phyloP scores from a whole-genome alignment of 2,329 filamentous ascomycete genomes.

The Geosmithia putterillii region DNA sequence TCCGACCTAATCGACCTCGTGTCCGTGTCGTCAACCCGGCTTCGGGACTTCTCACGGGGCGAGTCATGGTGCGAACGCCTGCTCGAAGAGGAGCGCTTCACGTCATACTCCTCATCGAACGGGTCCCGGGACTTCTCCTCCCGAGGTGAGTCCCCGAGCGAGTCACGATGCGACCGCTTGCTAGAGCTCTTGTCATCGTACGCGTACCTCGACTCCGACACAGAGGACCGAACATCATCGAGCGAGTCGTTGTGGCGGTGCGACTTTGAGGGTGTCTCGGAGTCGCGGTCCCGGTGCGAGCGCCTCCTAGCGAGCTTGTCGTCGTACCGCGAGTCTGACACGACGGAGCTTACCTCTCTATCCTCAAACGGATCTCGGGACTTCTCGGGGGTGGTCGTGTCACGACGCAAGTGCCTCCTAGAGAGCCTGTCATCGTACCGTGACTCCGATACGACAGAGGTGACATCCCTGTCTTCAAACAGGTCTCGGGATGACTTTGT shows the following conservation, averaged over 20 bases:
- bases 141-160: no score
- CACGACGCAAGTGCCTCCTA: conserved; percentile 12
- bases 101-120: no score
- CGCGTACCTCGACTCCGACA: no score
- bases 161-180: no score
- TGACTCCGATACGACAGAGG: conserved; percentile 35
- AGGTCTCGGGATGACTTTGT: conserved; percentile 13
- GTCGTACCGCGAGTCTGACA: conserved; percentile 31
- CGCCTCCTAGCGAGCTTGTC: conserved; percentile 9
- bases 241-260: no score
- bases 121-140: no score
- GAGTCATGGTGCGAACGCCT: not conserved
- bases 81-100: no score
- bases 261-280: no score
- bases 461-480: conserved; percentile 32
- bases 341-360: conserved; percentile 33
- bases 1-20: conserved; percentile 37
- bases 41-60: conserved; percentile 7
- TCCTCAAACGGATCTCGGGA: conserved; percentile 25
- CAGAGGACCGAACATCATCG: no score
- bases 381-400: conserved; percentile 1
- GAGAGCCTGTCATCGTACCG: conserved; percentile 15
- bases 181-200: no score
- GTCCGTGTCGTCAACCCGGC: conserved; percentile 29
- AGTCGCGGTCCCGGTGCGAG: no score